phyloP scores from a whole-genome alignment of 352 stramenopile genomes.

The Globisporangium cylindrosporum region DNA sequence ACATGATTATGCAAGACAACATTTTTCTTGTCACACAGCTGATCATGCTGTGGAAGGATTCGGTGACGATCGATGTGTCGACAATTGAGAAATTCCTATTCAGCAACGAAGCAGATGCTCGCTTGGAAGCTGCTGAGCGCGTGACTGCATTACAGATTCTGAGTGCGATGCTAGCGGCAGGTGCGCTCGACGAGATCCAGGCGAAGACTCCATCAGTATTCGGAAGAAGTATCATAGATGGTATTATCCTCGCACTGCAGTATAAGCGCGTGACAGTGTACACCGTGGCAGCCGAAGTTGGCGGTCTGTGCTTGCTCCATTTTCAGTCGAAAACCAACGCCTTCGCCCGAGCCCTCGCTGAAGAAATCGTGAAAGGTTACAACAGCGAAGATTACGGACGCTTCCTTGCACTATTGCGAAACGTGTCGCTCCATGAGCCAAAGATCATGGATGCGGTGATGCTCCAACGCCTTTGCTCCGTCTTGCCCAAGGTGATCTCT shows the following conservation, averaged over 20 bases:
- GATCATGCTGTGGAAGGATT: conserved; percentile 56
- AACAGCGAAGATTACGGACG: conserved; percentile 61
- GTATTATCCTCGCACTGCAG: conserved; percentile 48
- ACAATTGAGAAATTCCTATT: conserved; percentile 38
- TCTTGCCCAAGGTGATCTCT: conserved; percentile 52
- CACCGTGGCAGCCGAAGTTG: conserved; percentile 62
- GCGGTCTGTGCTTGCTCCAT: conserved; percentile 37
- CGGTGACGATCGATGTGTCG: conserved; percentile 35
- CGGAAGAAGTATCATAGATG: conserved; percentile 38
- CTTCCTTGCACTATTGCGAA: conserved; percentile 64
- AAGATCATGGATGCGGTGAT: conserved; percentile 62
- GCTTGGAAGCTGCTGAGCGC: conserved; percentile 38
- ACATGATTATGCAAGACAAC: conserved; percentile 67
- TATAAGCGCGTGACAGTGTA: conserved; percentile 49
- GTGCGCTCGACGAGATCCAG: conserved; percentile 26
- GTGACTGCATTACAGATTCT: conserved; percentile 58
- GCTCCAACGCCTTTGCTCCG: conserved; percentile 65
- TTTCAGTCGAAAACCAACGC: conserved; percentile 2
- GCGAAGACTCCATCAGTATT: conserved; percentile 15
- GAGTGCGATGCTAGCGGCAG: conserved; percentile 51
- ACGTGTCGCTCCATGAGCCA: conserved; percentile 55
- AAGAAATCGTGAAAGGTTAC: conserved; percentile 48
- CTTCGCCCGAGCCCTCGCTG: conserved; percentile 38
- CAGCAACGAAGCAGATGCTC: conserved; percentile 28
- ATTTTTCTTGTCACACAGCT: conserved; percentile 52